A percentile compares a stretch with the other conserved stretches of the same genome.
Conservation (phyloP, 257 asterid genomes). For the Buddleja alternifolia region DNA sequence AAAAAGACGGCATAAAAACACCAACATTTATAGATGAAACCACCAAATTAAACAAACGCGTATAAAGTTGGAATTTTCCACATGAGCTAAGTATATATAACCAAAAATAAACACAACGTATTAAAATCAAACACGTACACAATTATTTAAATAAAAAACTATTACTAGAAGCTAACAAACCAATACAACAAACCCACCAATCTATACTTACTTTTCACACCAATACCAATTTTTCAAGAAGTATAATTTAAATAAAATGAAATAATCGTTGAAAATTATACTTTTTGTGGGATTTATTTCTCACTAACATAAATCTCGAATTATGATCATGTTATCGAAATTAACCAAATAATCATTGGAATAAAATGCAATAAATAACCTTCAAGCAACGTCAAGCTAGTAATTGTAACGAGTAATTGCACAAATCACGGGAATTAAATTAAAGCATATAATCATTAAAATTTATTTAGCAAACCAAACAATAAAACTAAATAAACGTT, state of each 20-base stretch:
- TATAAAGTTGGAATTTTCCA: neutral
- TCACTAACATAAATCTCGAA: neutral
- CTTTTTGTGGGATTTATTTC: neutral
- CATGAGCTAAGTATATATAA: no score
- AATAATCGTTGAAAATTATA: neutral
- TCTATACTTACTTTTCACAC: conserved; percentile 11
- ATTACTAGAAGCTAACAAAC: conserved; percentile 7
- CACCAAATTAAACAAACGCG: conserved; percentile 5
- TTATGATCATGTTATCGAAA: conserved; percentile 16
- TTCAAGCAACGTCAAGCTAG: neutral
- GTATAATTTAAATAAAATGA: neutral
- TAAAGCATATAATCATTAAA: no score
- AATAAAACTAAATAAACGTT: neutral
- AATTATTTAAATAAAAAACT: neutral
- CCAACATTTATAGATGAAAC: neutral
- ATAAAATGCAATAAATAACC: neutral
- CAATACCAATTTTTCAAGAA: conserved; percentile 6
- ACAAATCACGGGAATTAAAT: neutral
- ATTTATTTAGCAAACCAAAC: no score
- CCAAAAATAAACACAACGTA: neutral
- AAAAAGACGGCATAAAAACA: conserved; percentile 7
- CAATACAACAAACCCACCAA: conserved; percentile 37
- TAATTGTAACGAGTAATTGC: neutral
- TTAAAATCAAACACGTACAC: neutral
- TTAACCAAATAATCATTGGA: neutral